Conservation (phyloP, 257 asterid genomes). For the Solanum chiquidenum region DNA sequence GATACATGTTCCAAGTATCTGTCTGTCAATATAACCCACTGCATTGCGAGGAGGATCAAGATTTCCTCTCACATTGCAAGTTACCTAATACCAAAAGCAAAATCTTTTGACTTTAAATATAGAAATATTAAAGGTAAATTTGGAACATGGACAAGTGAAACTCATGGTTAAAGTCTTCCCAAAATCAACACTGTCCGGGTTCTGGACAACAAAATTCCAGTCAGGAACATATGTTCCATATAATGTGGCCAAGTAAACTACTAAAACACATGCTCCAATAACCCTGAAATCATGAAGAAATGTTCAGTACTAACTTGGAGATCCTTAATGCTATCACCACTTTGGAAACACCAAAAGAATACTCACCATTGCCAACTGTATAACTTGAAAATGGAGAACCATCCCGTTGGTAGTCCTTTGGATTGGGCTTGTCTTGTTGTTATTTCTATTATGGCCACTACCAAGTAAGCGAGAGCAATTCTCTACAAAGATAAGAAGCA, state of each 20-base stretch:
- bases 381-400: slow-evolving; percentile 44
- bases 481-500: slow-evolving; percentile 28
- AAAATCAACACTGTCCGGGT: slow-evolving; percentile 37
- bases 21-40: slow-evolving; percentile 61
- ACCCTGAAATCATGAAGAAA: slow-evolving; percentile 26
- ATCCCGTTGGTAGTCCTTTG: slow-evolving; percentile 15
- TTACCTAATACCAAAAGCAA: slow-evolving; percentile 22
- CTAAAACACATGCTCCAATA: slow-evolving; percentile 34
- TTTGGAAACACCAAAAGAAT: background rate
- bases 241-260: slow-evolving; percentile 41
- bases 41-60: slow-evolving; percentile 70
- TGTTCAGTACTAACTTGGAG: background rate
- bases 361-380: slow-evolving; percentile 65
- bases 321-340: background rate
- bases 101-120: background rate
- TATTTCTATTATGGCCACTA: slow-evolving; percentile 52
- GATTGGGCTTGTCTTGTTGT: slow-evolving; percentile 20
- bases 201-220: slow-evolving; percentile 50
- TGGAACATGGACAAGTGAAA: background rate
- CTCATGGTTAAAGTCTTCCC: slow-evolving; percentile 51
- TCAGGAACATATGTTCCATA: slow-evolving; percentile 58
- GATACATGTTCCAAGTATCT: slow-evolving; percentile 57
- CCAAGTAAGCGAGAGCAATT: slow-evolving; percentile 65
- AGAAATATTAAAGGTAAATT: background rate
- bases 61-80: slow-evolving; percentile 53